Base-by-base conservation (phyloP, 306 rosid species). In the Cyclanthera cordifolia region DNA sequence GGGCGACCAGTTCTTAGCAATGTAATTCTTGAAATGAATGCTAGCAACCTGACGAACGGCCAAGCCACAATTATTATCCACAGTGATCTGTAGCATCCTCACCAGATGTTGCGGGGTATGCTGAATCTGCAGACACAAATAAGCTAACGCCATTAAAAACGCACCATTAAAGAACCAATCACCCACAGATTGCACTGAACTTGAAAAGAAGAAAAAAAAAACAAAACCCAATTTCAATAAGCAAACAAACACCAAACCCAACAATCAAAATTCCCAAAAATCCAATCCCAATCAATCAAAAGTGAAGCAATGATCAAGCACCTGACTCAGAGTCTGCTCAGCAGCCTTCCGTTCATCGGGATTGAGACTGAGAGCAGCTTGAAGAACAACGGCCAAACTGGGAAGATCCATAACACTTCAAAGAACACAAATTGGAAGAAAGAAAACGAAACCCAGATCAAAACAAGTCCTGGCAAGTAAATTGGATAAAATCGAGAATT, bases 41-140 rank as follows among this genome's bases (percentile, higher is more conserved):
- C 99, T 94, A 24, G 96, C 99, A 58, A 80, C 91, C 83, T 94
- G 99, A 51, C 99, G 85, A 21, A 94, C 99, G 11, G 85, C 89
- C 85, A 90, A 82, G 73, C 88, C 96, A 53, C 86, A 80, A 74
- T 80, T 88, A 69, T 76, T 81, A 76, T 90, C 99, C 57, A 94
- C 99, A 41, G 90, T 85, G 75, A 94, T 90, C 69, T 90, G 96
- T 78, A 94, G 67, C 78, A 94, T 55, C 75, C 96, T 90, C 77
- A 90, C 95, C 72, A 94, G 85, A 83, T 94, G 99, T 76, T 86
- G 99, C 5, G 97, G 99, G 4, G 96, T 82, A 65, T 78, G 80
- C 86, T 90, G 97, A 75, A 88, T 78, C 99, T 94, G 95, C 53
- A 50, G 17, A 24, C 41, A 57, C 13, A n/a, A 75, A 41, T 11